Base-by-base conservation (phyloP, 495 filamentous ascomycete genomes). In the Penicillium silybi region DNA sequence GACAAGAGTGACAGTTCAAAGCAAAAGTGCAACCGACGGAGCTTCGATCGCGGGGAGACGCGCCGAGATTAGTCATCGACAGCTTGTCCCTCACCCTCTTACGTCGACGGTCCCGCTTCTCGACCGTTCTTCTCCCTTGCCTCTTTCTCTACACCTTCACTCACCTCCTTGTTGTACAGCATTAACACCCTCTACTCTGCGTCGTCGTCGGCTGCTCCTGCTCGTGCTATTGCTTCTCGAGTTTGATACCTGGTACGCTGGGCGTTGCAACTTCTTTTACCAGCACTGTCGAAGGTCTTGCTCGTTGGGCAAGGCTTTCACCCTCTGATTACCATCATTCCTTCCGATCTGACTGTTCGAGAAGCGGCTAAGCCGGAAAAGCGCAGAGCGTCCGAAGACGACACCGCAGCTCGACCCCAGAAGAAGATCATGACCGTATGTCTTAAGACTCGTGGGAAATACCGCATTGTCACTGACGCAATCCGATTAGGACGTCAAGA, bases 351-450 rank as follows among this genome's bases (percentile, higher is more conserved):
- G 64, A 68, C 73, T 64, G 70, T 77, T 71, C 73, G 74, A 67
- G 70, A 74, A 64, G 73, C 69, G 73, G 72, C 73, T 75, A 85
- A 82, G 79, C 85, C 85, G 83, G 86, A 84, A 80, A 78, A 95
- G 82, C 87, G 90, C 74, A 92, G 88, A 77, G 78, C 84, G 64
- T 91, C 89, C 59, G 80, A 81, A 74, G 86, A 87, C 74, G 82
- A 89, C 63, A 70, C 79, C 50, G 59, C 66, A 68, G 72, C 77
- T 74, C 82, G 81, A 73, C 86, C 87, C 64, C 75, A 82, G 49
- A 93, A 95, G 79, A 83, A 85, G 79, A 81, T 79, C 76, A 92
- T 92, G 87, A 84, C 84, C 64, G 89, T 93, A 77, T 77, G 88
- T 79, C 47, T 15, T 46, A 1, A 1, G 29, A 40, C 34, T 34